Evolutionary conservation across 768 basidiomycete genomes (phyloP).

Genomic region (Leccinellum albellum): DNA sequence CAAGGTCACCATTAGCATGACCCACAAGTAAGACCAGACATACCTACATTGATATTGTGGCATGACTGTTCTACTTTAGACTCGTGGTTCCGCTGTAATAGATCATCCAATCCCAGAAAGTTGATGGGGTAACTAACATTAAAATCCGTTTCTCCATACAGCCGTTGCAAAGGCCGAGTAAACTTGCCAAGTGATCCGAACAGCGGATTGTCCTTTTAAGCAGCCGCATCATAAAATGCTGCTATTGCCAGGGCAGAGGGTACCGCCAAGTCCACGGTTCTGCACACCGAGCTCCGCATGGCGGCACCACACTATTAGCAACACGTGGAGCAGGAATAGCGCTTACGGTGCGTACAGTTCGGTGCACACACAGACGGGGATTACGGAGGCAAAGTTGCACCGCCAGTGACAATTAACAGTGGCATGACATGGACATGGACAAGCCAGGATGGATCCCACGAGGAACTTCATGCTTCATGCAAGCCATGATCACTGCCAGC

Average conservation of each 20-base stretch:
- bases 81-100: background rate
- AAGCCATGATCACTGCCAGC: constrained; percentile 2
- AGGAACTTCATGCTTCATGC: constrained; percentile 1
- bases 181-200: background rate
- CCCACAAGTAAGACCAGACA: background rate
- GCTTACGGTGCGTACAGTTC: background rate
- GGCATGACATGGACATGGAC: background rate
- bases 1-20: background rate
- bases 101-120: background rate
- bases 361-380: background rate
- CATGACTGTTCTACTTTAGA: background rate
- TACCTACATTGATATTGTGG: background rate
- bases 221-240: background rate
- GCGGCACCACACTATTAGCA: background rate
- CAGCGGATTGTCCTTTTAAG: background rate
- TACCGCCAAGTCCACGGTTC: background rate
- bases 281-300: background rate
- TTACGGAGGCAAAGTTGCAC: background rate
- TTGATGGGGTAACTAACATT: background rate
- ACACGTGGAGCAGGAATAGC: background rate
- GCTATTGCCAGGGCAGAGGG: background rate
- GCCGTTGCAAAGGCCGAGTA: background rate
- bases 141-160: background rate
- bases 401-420: background rate
- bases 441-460: background rate